These are phyloP conservation scores for Wickerhamomyces bovis DNA, from an alignment of 805 yeast species.

Conservation along the genomic window DNA sequence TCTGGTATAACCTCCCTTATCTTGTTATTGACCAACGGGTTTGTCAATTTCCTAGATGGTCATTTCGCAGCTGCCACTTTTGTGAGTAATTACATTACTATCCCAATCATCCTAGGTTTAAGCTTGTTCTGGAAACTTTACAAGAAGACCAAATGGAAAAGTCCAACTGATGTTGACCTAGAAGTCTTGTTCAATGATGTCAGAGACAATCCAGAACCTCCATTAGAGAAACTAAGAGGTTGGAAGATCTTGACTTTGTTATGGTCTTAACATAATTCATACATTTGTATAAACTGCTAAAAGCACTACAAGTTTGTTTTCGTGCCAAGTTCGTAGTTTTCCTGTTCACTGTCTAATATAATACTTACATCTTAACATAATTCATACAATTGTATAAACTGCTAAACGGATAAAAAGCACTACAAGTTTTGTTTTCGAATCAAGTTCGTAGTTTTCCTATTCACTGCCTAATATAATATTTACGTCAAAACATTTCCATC, in stretches of 20 bases:
- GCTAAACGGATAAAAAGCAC: too few species aligned
- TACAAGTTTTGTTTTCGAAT: neutral
- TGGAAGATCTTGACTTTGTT: slow-evolving; percentile 16
- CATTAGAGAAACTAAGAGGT: slow-evolving; percentile 11
- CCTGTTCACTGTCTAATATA: too few species aligned
- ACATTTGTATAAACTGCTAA: too few species aligned
- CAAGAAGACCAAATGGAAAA: slow-evolving; percentile 28
- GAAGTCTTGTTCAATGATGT: slow-evolving; percentile 27
- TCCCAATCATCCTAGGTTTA: slow-evolving; percentile 27
- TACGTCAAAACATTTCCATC: too few species aligned
- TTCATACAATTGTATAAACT: too few species aligned
- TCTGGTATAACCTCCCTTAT: slow-evolving; percentile 24
- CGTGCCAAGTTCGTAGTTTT: neutral
- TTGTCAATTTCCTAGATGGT: slow-evolving; percentile 29
- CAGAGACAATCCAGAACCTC: slow-evolving; percentile 27
- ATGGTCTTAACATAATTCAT: slow-evolving; percentile 10
- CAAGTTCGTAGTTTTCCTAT: neutral
- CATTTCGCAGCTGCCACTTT: slow-evolving; percentile 18
- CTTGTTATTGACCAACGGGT: slow-evolving; percentile 32
- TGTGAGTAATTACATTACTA: slow-evolving; percentile 15
- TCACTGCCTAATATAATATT: too few species aligned
- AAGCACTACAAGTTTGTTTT: too few species aligned
- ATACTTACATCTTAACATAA: too few species aligned
- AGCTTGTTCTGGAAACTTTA: slow-evolving; percentile 29
- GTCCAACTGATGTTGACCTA: slow-evolving; percentile 37